Base-by-base conservation (phyloP, 1,284 basidiomycete species). In the Fomitopsis palustris region DNA sequence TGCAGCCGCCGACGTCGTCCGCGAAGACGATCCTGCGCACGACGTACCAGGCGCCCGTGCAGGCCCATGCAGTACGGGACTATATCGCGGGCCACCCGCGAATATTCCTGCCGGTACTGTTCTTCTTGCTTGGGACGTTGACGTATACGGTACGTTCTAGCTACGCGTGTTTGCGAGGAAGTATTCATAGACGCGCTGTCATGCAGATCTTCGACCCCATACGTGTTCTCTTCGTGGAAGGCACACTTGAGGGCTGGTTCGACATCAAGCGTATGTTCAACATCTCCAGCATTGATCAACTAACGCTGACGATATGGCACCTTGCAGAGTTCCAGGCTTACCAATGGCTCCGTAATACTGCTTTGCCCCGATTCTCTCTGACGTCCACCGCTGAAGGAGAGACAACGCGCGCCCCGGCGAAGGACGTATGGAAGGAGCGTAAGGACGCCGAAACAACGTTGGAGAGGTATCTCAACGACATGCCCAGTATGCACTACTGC, bases 201-300 rank as follows among this genome's bases (percentile, higher is more conserved):
- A 21, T 12, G 6, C 61, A 94, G 89, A 84, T 97, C 63, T 97
- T 97, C 69, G 95, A 98, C 70, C 95, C 95, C 1, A 85, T 99
- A 35, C 87, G 96, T 47, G 83, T 87, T 3, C 81, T 95, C 62
- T 93, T 90, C 78, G 85, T 98, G 0, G 83, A 94, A 76, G 86
- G 84, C 23, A 92, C 95, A 67, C 79, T 98, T 67, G 79, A 90
- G 57, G 83, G 92, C 53, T 92, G 92, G 77, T 95, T 97, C 69
- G 86, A 95, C 69, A 82, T 86, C 62, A 78, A 68, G 17, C 76
- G 61, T 58, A 35, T 14, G 41, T 9, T 37, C n/a, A 29, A 33
- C 23, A 38, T 27, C 12, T 4, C 21, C 23, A 9, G 14, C 4
- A 38, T 21, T 51, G 3, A 14, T 19, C n/a, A 16, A 1, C 6